Percentiles rank a stretch among this genome's conserved stretches.
phyloP scores from a whole-genome alignment of 148 eudicot genomes.

The Amaranthus palmeri region DNA sequence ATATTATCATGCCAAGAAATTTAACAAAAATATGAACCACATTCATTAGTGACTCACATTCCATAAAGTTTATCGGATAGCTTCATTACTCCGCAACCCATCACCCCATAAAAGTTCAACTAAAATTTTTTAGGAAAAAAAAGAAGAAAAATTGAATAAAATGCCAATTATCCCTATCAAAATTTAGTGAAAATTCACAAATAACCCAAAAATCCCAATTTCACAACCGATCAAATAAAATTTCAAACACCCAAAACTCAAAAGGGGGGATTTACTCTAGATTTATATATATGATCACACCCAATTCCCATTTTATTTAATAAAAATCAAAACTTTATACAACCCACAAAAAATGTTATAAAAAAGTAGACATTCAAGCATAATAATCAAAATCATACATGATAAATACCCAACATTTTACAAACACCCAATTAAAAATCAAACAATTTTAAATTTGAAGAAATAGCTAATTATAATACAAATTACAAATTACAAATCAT shows the following conservation, averaged over 20 bases:
- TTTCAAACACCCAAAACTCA: not conserved
- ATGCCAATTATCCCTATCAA: not conserved
- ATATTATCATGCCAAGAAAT: not conserved
- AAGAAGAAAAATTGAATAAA: not conserved
- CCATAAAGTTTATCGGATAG: slow-evolving; percentile 12
- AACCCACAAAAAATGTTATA: not conserved
- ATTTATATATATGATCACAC: slow-evolving; percentile 8
- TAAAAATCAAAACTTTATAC: not conserved
- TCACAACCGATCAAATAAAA: slow-evolving; percentile 14
- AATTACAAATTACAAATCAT: not conserved
- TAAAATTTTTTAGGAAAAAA: not conserved
- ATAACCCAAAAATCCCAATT: slow-evolving; percentile 10
- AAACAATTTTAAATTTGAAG: not conserved
- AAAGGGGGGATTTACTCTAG: not conserved
- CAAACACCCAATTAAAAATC: not conserved
- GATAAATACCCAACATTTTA: slow-evolving; percentile 13
- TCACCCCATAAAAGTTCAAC: not conserved
- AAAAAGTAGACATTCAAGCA: not conserved
- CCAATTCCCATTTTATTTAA: slow-evolving; percentile 2
- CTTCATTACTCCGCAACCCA: slow-evolving; percentile 22
- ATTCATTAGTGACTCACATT: slow-evolving; percentile 10
- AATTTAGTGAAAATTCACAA: not conserved
- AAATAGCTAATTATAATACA: not conserved
- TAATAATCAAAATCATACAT: not conserved
- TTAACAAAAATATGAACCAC: slow-evolving; percentile 11